Evolutionary conservation across 2,329 filamentous ascomycete species (phyloP).

Genomic region (Cordyceps tenuipes): DNA sequence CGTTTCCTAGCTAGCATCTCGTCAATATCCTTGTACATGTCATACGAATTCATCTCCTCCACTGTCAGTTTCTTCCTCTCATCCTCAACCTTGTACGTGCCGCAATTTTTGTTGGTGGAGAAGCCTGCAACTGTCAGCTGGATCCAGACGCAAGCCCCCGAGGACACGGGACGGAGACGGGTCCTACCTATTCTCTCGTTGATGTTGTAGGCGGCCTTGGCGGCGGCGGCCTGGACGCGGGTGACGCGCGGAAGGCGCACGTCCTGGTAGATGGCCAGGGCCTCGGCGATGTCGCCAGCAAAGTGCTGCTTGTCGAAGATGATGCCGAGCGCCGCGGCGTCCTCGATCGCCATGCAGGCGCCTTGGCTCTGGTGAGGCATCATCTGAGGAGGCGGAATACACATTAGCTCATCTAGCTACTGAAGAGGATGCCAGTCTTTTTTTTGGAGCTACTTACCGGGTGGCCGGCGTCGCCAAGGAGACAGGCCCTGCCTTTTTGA

Average conservation of each 20-base stretch:
- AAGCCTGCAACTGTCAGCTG: conserved; percentile 36
- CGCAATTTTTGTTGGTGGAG: conserved; percentile 48
- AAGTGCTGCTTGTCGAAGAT: conserved; percentile 45
- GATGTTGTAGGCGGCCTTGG: conserved; percentile 52
- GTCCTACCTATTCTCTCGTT: conserved; percentile 49
- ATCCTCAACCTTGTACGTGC: conserved; percentile 54
- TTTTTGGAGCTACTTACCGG: conserved; percentile 33
- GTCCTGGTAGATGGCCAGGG: conserved; percentile 42
- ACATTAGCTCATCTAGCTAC: neutral
- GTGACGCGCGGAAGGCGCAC: conserved; percentile 47
- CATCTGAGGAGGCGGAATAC: conserved; percentile 35
- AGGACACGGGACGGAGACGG: neutral
- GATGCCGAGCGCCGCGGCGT: conserved; percentile 54
- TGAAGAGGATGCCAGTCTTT: neutral
- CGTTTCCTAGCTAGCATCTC: conserved; percentile 33
- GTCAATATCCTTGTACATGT: conserved; percentile 50
- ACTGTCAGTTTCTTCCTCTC: conserved; percentile 55
- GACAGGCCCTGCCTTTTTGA: conserved; percentile 40
- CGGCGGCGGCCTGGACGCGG: conserved; percentile 47
- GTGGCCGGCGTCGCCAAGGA: conserved; percentile 60
- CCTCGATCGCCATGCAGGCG: conserved; percentile 61
- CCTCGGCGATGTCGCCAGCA: conserved; percentile 36
- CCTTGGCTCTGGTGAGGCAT: conserved; percentile 64
- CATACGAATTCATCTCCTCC: conserved; percentile 61
- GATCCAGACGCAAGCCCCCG: neutral